Base-by-base conservation (phyloP, 2,329 filamentous ascomycete genomes). In the Aspergillus ruber region DNA sequence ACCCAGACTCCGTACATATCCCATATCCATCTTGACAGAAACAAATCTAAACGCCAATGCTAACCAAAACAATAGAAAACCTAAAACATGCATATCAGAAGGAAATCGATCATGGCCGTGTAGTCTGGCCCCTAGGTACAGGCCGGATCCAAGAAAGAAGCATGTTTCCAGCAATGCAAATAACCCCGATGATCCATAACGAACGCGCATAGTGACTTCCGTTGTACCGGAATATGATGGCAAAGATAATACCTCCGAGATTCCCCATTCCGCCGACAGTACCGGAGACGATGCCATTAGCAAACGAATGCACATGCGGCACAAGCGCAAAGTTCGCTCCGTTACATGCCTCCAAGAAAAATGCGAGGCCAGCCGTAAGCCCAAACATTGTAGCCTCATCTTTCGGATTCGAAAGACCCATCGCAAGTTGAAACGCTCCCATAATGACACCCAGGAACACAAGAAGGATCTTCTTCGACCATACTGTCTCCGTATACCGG, bases 321-420 rank as follows among this genome's bases (percentile, higher is more conserved):
- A 95, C 85, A 5, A 95, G 77, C 0, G 88, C 82, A 67, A 93
- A 95, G 70, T 88, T 93, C 36, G 88, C 83, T 0, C 90, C 90
- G 63, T 95, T 95, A 38, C 83, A 84, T 2, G 86, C 88, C 65
- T 94, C 88, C 39, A 90, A 70, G 72, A 95, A 95, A 63, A 95
- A 77, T 1, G 86, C 88, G 71, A 90, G 78, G 8, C 88, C 78
- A 1, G 84, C 83, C 7, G 94, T 73, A 5, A 95, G 80, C 1
- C 86, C 88, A 47, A 93, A 83, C 76, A 94, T 84, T 2, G 80
- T 82, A 6, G 76, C 69, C 42, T 84, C 66, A 20, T 77, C 62
- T 21, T 82, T 77, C 0, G 86, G 78, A 64, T 93, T 72, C 0
- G 77, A 63, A n/a, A 81, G 58, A 3, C 84, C 83, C 53, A 85